Evolutionary conservation across 2,329 filamentous ascomycete species (phyloP), one percentile per base, ranked within the genome.

Genomic region (Ophiostoma triangulosporum): DNA sequence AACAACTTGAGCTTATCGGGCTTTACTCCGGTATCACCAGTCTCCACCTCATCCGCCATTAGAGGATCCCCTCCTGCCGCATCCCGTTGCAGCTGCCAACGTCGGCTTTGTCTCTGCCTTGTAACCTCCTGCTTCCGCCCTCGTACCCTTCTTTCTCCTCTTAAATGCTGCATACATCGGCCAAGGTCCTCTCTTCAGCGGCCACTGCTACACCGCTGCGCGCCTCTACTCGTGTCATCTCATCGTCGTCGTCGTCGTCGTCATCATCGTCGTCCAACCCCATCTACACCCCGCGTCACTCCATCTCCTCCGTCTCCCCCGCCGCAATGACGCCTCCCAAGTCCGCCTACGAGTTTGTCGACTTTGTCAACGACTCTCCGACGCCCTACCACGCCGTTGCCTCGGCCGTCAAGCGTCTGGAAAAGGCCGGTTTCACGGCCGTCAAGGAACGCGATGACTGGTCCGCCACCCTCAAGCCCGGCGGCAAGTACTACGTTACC

Each of bases 401-500:
- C 54, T 86, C 84, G 49, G 80, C 89, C 60, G 84, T 84, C 62
- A 70, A 81, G 58, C 83, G 86, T 53, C 78, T 98, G 52, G 78
- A 85, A 61, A 80, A 84, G 61, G 90, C 88, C 50, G 90, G 91
- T 56, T 98, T 97, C 75, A 77, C 80, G 62, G 80, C 85, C 62
- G 87, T 98, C 70, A 87, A 83, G 74, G 91, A 97, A 70, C 86
- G 87, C 62, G 88, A 96, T 64, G 82, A 86, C 48, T 97, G 93
- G 91, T 78, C 84, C 14, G 81, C 84, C 1, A 80, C 77, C 46
- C 78, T 95, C 57, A 78, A 81, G 54, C 88, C 89, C 22, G 90
- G 91, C 58, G 90, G 91, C 59, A 96, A 94, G 70, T 97, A 97
- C 75, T 96, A 90, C 71, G 80, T 96, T 63, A 97, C 91, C 48